Percentiles rank a stretch among this genome's conserved stretches.
These are phyloP conservation scores for Pichia californica DNA, from an alignment of 805 yeast genomes.

Conservation along the genomic window DNA sequence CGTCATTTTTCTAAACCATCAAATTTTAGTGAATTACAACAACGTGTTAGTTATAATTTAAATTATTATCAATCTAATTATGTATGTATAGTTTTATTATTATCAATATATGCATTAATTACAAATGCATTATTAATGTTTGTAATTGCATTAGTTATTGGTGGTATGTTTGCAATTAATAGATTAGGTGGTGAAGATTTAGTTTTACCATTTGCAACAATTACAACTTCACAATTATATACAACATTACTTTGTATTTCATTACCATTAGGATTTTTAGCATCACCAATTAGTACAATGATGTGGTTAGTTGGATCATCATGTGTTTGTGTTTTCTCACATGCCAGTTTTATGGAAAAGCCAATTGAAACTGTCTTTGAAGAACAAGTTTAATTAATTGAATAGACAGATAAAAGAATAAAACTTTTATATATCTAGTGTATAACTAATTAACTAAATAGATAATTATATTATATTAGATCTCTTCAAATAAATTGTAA, in stretches of 20 bases:
- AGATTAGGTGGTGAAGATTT: constrained; percentile 79
- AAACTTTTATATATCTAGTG: too few species aligned
- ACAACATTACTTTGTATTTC: constrained; percentile 73
- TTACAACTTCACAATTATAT: constrained; percentile 81
- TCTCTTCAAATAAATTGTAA: too few species aligned
- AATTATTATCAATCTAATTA: constrained; percentile 87
- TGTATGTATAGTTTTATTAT: constrained; percentile 59
- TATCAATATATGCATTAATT: constrained; percentile 78
- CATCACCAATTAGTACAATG: constrained; percentile 62
- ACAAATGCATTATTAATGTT: constrained; percentile 81
- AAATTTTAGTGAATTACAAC: constrained; percentile 82
- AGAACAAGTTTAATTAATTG: constrained; percentile 42
- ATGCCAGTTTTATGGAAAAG: constrained; percentile 91
- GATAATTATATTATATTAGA: too few species aligned
- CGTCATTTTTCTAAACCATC: constrained; percentile 87
- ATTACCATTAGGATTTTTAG: constrained; percentile 38
- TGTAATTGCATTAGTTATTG: constrained; percentile 66
- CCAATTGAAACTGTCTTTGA: constrained; percentile 97
- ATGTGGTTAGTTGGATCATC: constrained; percentile 97
- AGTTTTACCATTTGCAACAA: constrained; percentile 63
- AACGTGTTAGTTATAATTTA: constrained; percentile 80
- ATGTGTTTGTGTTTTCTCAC: constrained; percentile 76
- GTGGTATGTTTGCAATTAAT: constrained; percentile 74
- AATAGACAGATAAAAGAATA: too few species aligned
- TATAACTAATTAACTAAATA: too few species aligned